Evolutionary conservation across 768 basidiomycete genomes (phyloP), one percentile per base, ranked within the genome.

Genomic region (Gymnopilus dilepis): DNA sequence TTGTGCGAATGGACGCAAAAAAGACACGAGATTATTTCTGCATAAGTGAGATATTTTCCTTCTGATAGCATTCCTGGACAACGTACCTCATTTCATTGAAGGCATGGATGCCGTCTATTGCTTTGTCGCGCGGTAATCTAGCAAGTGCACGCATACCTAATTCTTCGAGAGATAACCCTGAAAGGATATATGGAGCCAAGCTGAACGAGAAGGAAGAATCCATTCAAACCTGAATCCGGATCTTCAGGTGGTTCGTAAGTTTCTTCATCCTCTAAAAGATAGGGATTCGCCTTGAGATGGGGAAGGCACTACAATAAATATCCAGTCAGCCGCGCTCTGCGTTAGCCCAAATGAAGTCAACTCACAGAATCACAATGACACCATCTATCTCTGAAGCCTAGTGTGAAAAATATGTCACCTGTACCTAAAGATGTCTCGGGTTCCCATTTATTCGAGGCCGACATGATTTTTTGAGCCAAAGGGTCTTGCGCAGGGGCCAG

Each of bases 221-320:
- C 34, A 50, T 15, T 30, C 52, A 12, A 51, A 87, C 92, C 86
- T 62, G 87, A 92, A 70, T 95, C 93, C 9, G 93, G 92, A 73
- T 94, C 93, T 68, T 91, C 87, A 3, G 92, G 93, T 0, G 90
- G 91, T 70, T 92, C 90, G 62, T 92, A 94, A 0, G 88, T 92
- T 41, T 92, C 91, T 64, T 94, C 93, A 72, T 91, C 90, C 63
- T 90, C 82, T 11, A 92, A 73, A 22, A 94, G 77, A 73, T 82
- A 93, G 26, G 84, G 79, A 67, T 84, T 76, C 15, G 74, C 72
- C 67, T 83, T 75, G 41, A 94, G 75, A 6, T 77, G 78, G 0
- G 82, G 77, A 5, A 84, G 72, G 73, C 92, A 94, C 89, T 92
- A 65, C 3, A 60, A 51, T 37, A 31, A 59, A 24, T 38, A 47